phyloP scores from a whole-genome alignment of 108 stramenopile genomes.

The Nitzschia palea region DNA sequence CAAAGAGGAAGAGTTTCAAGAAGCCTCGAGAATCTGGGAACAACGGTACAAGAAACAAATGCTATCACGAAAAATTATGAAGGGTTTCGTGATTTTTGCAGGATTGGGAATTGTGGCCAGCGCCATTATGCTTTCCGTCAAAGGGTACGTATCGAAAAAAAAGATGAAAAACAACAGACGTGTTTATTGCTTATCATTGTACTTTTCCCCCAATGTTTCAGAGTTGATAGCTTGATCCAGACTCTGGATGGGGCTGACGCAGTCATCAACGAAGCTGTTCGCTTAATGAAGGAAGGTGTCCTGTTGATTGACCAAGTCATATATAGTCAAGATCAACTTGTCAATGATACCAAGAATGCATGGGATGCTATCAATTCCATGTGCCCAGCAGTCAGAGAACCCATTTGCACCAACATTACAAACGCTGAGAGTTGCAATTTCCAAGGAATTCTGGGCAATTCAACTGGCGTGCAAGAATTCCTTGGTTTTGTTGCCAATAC shows the following conservation, averaged over 20 bases:
- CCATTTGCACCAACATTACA: constrained; percentile 12
- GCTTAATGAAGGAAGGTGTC: not conserved
- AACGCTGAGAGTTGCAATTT: constrained; percentile 17
- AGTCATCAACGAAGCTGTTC: not conserved
- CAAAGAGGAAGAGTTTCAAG: not conserved
- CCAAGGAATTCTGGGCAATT: not conserved
- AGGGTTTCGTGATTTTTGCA: not conserved
- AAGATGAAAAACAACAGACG: not conserved
- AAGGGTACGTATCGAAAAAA: not conserved
- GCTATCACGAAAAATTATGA: not conserved
- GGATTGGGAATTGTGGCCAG: constrained; percentile 1
- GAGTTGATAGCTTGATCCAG: constrained; percentile 6
- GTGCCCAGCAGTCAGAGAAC: constrained; percentile 19
- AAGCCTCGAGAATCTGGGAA: not conserved
- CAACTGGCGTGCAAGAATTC: not conserved
- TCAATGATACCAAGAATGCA: not conserved
- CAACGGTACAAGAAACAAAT: not conserved
- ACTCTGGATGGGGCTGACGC: not conserved
- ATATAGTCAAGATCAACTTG: not conserved
- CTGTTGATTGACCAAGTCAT: not conserved
- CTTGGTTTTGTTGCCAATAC: no score
- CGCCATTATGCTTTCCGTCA: constrained; percentile 6
- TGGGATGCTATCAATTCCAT: constrained; percentile 12
- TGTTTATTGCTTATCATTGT: not conserved
- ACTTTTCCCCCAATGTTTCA: no score